Percentiles rank a stretch among this genome's conserved stretches.
These are phyloP conservation scores for Auriscalpium microsporum DNA, from an alignment of 768 basidiomycete genomes.

Conservation along the genomic window DNA sequence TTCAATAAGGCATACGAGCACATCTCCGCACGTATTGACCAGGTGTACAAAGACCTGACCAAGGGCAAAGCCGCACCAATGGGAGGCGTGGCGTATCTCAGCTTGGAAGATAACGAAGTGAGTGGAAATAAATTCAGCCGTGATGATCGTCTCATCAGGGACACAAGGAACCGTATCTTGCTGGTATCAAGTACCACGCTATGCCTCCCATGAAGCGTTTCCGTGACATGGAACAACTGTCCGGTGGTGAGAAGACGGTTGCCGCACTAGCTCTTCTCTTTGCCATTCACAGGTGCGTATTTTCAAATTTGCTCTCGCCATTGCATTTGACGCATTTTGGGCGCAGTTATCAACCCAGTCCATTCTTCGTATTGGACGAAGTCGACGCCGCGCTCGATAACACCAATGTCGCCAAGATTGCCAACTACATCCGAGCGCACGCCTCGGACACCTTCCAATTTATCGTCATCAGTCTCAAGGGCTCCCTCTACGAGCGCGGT, in stretches of 20 bases:
- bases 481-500: constrained; percentile 83
- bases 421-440: constrained; percentile 83
- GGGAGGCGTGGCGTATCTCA: constrained; percentile 95
- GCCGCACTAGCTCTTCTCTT: constrained; percentile 95
- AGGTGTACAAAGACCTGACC: constrained; percentile 95
- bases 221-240: constrained; percentile 97
- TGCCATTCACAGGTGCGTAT: constrained; percentile 81
- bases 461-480: constrained; percentile 95
- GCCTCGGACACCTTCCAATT: constrained; percentile 87
- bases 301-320: background rate
- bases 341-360: constrained; percentile 84
- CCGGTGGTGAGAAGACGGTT: constrained; percentile 97
- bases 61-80: constrained; percentile 90
- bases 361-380: constrained; percentile 98
- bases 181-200: constrained; percentile 96
- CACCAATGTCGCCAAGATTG: constrained; percentile 95
- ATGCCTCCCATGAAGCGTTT: constrained; percentile 99
- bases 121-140: constrained; percentile 13
- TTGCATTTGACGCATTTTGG: background rate
- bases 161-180: constrained; percentile 67
- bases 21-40: constrained; percentile 89
- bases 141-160: constrained; percentile 25
- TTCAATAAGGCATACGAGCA: constrained; percentile 97
- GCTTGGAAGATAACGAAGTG: constrained; percentile 93
- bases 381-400: constrained; percentile 97